Conservation (phyloP, 306 rosid species). For the Dalbergia cultrata region DNA sequence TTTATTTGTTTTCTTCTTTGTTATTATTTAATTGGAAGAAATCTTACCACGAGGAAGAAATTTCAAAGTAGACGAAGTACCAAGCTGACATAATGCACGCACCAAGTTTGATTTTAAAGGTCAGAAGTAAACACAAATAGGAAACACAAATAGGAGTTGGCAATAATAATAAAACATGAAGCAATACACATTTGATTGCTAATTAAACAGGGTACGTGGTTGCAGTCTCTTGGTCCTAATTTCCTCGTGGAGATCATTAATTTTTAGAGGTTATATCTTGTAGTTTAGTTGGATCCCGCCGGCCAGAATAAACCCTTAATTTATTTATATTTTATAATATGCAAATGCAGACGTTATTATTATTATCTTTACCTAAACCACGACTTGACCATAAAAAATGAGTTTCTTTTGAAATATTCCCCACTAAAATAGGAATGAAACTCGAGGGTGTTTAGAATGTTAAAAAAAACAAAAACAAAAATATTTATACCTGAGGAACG, state of each 20-base stretch:
- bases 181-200: neutral
- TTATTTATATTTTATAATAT: no score
- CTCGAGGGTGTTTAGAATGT: no score
- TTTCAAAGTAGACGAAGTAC: neutral
- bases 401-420: no score
- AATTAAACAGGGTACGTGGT: neutral
- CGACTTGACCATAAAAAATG: no score
- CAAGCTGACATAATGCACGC: neutral
- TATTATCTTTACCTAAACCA: no score
- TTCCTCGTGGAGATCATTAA: neutral
- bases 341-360: no score
- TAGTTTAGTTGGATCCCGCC: neutral
- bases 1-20: neutral
- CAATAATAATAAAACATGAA: neutral
- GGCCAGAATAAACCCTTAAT: neutral
- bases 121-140: neutral
- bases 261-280: neutral
- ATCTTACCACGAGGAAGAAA: neutral
- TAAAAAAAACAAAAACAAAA: no score
- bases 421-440: no score
- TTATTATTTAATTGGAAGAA: constrained; percentile 8
- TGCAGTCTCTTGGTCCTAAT: neutral
- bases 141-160: neutral
- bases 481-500: no score
- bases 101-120: constrained; percentile 19